Base-by-base conservation (phyloP, 257 asterid species). In the Solanum neorickii region DNA sequence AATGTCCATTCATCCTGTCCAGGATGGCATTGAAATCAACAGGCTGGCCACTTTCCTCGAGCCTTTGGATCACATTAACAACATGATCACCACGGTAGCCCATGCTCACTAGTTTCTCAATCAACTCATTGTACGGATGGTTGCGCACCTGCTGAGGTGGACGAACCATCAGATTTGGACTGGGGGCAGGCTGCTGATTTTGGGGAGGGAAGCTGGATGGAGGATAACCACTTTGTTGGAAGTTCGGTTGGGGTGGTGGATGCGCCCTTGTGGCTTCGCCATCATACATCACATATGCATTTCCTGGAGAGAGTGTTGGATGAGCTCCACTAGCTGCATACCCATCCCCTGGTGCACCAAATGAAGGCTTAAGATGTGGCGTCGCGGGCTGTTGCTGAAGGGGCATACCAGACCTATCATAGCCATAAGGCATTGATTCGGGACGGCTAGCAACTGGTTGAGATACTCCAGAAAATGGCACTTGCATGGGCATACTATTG, bases 41-140 rank as follows among this genome's bases (percentile, higher is more conserved):
- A 59, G 96, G 87, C 89, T 95, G 98, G 33, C 99, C 98, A n/a
- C 91, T 94, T 91, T 95, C 99, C 87, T 97, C 99, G 77, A 97
- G 90, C 96, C 97, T 95, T 87, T 92, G 97, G 78, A 97, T 97
- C 82, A 91, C 91, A 18, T 94, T 89, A 78, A 93, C 87, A 56
- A 95, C 95, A 76, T 93, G 95, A 52, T 95, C 99, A 70, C 92
- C 97, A 87, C 99, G 90, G 90, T 90, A 95, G 65, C 99, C 99
- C 99, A 97, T 95, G 90, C 93, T 89, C 84, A 90, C 94, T 91
- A 97, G 16, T 93, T 97, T 97, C 92, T 97, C 99, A 47, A 97
- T 90, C 94, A 95, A 87, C 76, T 97, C 99, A 47, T 86, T 92
- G 89, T 93, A 93, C 20, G 98, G 99, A 89, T 90, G 94, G 90